phyloP scores from a whole-genome alignment of 2,329 filamentous ascomycete genomes.

The Dactylella cylindrospora region DNA sequence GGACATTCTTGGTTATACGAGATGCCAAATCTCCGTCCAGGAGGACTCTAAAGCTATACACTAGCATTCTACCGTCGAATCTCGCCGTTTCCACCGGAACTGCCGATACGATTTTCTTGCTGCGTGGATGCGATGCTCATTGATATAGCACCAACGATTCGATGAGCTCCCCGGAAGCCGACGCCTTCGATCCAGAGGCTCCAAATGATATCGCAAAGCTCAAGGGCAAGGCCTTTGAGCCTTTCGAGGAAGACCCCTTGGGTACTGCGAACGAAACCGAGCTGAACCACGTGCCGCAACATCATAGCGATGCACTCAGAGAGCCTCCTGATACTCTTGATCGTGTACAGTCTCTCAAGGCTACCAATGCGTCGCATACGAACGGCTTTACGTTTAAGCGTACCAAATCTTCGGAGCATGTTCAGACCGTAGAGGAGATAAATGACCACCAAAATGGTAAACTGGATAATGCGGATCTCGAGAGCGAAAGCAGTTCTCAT shows the following conservation, averaged over 20 bases:
- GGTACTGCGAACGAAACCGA: not conserved
- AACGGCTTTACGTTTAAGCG: conserved; percentile 42
- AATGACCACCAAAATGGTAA: conserved; percentile 13
- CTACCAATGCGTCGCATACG: conserved; percentile 7
- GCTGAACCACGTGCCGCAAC: no score
- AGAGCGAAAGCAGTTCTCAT: conserved; percentile 35
- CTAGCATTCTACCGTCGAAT: no score
- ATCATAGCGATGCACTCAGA: conserved; percentile 19
- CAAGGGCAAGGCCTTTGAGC: conserved; percentile 40
- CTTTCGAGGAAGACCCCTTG: conserved; percentile 27
- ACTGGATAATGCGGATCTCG: conserved; percentile 43
- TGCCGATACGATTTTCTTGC: conserved; percentile 4
- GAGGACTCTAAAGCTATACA: no score
- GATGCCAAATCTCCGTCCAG: no score
- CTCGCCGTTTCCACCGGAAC: not conserved
- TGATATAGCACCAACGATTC: conserved; percentile 34
- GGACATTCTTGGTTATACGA: no score
- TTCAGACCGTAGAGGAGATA: conserved; percentile 21
- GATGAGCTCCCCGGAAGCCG: conserved; percentile 44
- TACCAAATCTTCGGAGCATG: conserved; percentile 30
- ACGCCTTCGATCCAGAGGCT: conserved; percentile 44
- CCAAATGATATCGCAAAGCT: conserved; percentile 32
- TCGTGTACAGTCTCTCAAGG: conserved; percentile 18
- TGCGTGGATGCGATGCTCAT: conserved; percentile 36
- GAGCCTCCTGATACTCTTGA: conserved; percentile 36